Base-by-base conservation (phyloP, 129 eudicot species). In the Gnaphalium uliginosum region DNA sequence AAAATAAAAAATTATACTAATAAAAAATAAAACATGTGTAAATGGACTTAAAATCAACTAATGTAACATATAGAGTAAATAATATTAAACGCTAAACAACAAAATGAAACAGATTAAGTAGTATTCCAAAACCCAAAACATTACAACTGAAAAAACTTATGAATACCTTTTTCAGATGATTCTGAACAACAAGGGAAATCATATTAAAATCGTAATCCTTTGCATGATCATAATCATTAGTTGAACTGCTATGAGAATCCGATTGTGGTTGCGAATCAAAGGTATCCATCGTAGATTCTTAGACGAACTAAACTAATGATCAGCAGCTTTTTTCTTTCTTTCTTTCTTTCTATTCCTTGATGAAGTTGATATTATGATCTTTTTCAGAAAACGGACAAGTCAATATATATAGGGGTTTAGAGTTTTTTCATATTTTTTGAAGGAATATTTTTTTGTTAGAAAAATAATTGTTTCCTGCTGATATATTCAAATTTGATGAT, bases 171-270 rank as follows among this genome's bases (percentile, higher is more conserved):
- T 91, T 88, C 67, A 91, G 94, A 83, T 91, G 97, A 71, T 79
- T 68, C 64, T 91, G 94, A 73, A 91, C 97, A 27, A 57, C 62
- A 33, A 95, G 95, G 11, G 94, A 84, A 74, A 91, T 88, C 74
- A 84, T 85, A 6, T 84, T 79, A 63, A 88, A 74, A 82, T 88
- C 84, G 1, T 33, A 33, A 6, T 33, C 39, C 84, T 86, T 88
- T 76, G 83, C 82, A 37, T 89, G 75, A 75, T 90, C 94, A 64
- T 80, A 24, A 23, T 10, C 4, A 15, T 11, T 13, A 60, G 18
- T 25, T 11, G 15, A 5, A 56, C 61, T 56, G 3, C 8, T 21
- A 0, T 2, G 8, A 56, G 8, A 60, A 25, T n/a, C 66, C 4
- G 64, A 58, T 58, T 58, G 64, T 23, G 64, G 64, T 10, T 58